These are phyloP conservation scores for Oryza australiensis DNA, from an alignment of 176 grass and related monocot genomes.

Conservation along the genomic window DNA sequence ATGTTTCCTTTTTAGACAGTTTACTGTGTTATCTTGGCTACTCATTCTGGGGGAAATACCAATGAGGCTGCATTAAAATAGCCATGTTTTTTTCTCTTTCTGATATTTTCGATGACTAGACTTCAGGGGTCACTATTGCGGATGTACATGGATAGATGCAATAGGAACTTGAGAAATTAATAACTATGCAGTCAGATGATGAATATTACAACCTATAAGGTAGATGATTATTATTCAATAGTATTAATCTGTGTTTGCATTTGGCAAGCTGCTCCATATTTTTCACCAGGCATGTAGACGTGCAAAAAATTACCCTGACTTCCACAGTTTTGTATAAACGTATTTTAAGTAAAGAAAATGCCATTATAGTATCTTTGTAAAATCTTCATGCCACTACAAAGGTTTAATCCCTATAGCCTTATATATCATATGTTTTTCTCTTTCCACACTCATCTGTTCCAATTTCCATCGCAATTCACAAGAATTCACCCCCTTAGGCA, in stretches of 20 bases:
- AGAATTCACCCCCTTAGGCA: not conserved
- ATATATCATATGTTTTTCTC: not conserved
- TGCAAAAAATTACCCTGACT: not conserved
- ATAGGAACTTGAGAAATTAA: not conserved
- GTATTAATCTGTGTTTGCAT: not conserved
- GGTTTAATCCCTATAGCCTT: not conserved
- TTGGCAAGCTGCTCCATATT: not conserved
- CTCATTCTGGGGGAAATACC: not conserved
- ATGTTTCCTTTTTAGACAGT: not conserved
- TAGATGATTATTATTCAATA: not conserved
- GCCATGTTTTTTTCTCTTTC: not conserved
- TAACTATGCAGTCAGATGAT: not conserved
- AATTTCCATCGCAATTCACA: not conserved
- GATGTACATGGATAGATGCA: not conserved
- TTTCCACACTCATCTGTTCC: not conserved
- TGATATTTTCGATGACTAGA: not conserved
- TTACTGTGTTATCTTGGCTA: not conserved
- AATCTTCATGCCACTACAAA: not conserved
- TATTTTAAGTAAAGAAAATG: not conserved
- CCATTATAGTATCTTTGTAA: not conserved
- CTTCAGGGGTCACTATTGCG: not conserved
- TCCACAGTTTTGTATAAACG: not conserved
- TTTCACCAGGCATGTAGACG: constrained; percentile 11
- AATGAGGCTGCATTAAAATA: not conserved
- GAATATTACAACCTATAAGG: not conserved